Evolutionary conservation across 345 rosid genomes (phyloP).

Genomic region (Linum usitatissimum): DNA sequence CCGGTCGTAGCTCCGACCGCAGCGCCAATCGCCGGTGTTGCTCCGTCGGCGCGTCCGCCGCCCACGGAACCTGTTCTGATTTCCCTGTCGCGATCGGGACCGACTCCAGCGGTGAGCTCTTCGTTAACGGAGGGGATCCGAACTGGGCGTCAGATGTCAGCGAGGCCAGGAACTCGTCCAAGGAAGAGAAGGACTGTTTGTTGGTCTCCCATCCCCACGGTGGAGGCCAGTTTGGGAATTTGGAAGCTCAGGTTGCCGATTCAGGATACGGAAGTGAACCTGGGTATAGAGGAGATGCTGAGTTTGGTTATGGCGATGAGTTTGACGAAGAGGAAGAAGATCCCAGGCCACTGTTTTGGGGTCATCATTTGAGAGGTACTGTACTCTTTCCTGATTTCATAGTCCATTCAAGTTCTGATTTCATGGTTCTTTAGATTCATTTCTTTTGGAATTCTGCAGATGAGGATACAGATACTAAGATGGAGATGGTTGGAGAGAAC

Average conservation of each 20-base stretch:
- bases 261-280: constrained; percentile 97
- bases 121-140: constrained; percentile 47
- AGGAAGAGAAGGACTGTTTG: constrained; percentile 45
- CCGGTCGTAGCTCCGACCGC: constrained; percentile 88
- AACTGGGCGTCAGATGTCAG: constrained; percentile 90
- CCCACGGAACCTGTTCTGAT: constrained; percentile 82
- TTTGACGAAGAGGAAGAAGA: constrained; percentile 95
- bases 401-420: neutral
- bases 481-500: constrained; percentile 66
- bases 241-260: constrained; percentile 56
- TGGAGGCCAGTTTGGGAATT: constrained; percentile 41
- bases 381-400: neutral
- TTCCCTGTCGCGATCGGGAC: constrained; percentile 76
- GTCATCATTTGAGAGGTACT: constrained; percentile 50
- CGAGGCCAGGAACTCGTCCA: constrained; percentile 49
- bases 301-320: constrained; percentile 91
- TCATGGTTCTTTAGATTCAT: neutral
- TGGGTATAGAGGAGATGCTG: constrained; percentile 93
- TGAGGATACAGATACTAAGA: constrained; percentile 39
- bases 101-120: constrained; percentile 95
- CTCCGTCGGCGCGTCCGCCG: constrained; percentile 75
- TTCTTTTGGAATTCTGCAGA: neutral
- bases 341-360: constrained; percentile 69
- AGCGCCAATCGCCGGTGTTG: constrained; percentile 84
- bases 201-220: constrained; percentile 19